These are phyloP conservation scores for Pterocarpus macrocarpus DNA, from an alignment of 306 rosid species.

Conservation along the genomic window DNA sequence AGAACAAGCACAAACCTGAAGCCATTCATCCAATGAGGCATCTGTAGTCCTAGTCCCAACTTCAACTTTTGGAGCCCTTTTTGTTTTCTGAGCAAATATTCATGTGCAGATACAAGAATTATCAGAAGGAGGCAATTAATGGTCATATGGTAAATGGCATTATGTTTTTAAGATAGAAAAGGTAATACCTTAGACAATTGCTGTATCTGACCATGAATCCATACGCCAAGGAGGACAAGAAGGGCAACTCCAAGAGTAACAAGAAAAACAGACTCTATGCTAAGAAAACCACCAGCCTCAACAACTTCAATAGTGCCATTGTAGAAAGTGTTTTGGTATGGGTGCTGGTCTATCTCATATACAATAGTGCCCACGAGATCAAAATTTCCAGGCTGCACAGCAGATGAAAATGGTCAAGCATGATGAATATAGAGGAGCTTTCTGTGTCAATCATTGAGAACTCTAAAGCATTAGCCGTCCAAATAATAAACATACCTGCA, in stretches of 20 bases:
- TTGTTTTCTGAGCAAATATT: slow-evolving; percentile 73
- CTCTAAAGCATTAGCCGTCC: slow-evolving; percentile 12
- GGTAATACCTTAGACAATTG: slow-evolving; percentile 78
- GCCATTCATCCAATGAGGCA: slow-evolving; percentile 92
- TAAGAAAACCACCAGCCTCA: slow-evolving; percentile 73
- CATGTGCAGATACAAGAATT: slow-evolving; percentile 25
- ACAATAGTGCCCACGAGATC: slow-evolving; percentile 87
- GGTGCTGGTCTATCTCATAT: slow-evolving; percentile 82
- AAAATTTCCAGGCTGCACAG: slow-evolving; percentile 84
- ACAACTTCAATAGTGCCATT: slow-evolving; percentile 91
- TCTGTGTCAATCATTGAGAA: neutral
- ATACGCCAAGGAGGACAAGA: slow-evolving; percentile 72
- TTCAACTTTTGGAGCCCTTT: slow-evolving; percentile 92
- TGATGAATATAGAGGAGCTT: slow-evolving; percentile 25
- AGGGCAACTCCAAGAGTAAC: slow-evolving; percentile 83
- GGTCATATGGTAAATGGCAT: neutral
- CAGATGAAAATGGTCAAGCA: slow-evolving; percentile 22
- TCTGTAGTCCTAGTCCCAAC: slow-evolving; percentile 85
- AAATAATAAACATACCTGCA: slow-evolving; percentile 74
- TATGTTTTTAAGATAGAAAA: slow-evolving; percentile 1
- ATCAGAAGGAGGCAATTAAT: slow-evolving; percentile 21
- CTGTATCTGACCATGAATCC: slow-evolving; percentile 90
- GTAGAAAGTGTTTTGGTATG: slow-evolving; percentile 80
- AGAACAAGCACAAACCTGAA: slow-evolving; percentile 68
- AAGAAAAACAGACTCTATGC: slow-evolving; percentile 87